Base-by-base conservation (phyloP, 805 yeast genomes). In the Lipomyces spencermartinsiae region DNA sequence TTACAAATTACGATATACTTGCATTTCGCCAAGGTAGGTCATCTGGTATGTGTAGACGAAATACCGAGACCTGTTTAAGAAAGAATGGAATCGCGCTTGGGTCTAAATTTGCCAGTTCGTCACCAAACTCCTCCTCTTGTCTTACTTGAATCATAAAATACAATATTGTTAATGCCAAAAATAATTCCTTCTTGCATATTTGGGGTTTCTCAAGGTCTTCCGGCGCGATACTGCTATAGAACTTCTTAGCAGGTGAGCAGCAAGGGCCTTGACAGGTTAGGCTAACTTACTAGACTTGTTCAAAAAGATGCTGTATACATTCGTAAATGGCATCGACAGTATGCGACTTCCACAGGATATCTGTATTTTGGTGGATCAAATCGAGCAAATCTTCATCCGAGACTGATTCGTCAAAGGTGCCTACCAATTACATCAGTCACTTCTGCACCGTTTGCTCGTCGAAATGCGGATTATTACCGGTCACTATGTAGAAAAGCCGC, bases 1-100 rank as follows among this genome's bases (percentile, higher is more conserved):
- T 43, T 16, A 43, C 1, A 2, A 19, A 43, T 14, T 19, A 55
- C 16, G 56, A 9, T 14, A 10, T 14, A n/a, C 49, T 5, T 51
- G 51, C 66, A 33, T 66, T 69, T 37, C 68, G 39, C 68, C 68
- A 61, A 4, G 65, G 72, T 25, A 66, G 37, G 19, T 66, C 67
- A 19, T 68, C 71, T 10, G 64, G 51, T 19, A 54, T 57, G n/a
- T 39, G 14, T 4, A 62, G 25, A 59, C 67, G 31, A 19, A 66
- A 66, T 16, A 2, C 5, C 8, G 68, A 49, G 8, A 69, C 53
- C 35, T 68, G 64, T 10, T 37, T 34, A 16, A 69, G 64, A 37
- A 69, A 69, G 51, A 61, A 69, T 2, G 71, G 57, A 12, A 69
- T 14, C 51, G 64, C 39, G n/a, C 34, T 46, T 33, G 72, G 70